Base-by-base conservation (phyloP, 495 filamentous ascomycete species). In the Tetracladium setigerum region DNA sequence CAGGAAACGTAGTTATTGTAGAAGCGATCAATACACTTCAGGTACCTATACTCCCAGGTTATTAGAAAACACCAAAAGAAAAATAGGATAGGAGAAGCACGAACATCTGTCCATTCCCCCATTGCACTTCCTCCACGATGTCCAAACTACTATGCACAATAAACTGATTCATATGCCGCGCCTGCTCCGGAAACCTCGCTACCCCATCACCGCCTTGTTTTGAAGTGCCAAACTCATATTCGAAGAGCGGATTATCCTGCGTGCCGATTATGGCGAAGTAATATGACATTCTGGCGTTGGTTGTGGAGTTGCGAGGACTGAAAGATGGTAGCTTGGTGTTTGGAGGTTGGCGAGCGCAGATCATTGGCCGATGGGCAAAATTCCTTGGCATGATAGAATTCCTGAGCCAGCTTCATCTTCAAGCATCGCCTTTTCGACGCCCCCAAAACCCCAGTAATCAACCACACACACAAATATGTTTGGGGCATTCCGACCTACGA, bases 251-350 rank as follows among this genome's bases (percentile, higher is more conserved):
- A 62, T 87, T 90, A 65, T 98, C 92, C 42, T 85, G 84, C 3
- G 91, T 94, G 58, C 88, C 89, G 62, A 97, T 75, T 47, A 98
- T 94, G 58, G 84, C 83, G 66, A 97, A 96, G 72, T 95, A 95
- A 76, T 95, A 97, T 46, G 88, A 95, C 89, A 96, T 95, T 27
- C 22, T 27, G 3, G 22, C 22, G 22, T 27, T 27, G 22, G 22
- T 27, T 3, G 22, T 27, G 22, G 22, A 27, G 35, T 38, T 18
- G 35, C n/a, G n/a, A 38, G 3, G 14, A 3, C 17, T 18, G 35
- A 14, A 15, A 38, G 35, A 38, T 14, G 14, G 35, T 38, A 14
- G 35, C 35, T 38, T 14, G 17, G 5, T 38, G 35, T 14, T 8
- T 38, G 8, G 14, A 14, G 35, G 17, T 18, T 8, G 35, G 3